Evolutionary conservation across 2,329 filamentous ascomycete species (phyloP).

Genomic region (Sporothrix curviconia): DNA sequence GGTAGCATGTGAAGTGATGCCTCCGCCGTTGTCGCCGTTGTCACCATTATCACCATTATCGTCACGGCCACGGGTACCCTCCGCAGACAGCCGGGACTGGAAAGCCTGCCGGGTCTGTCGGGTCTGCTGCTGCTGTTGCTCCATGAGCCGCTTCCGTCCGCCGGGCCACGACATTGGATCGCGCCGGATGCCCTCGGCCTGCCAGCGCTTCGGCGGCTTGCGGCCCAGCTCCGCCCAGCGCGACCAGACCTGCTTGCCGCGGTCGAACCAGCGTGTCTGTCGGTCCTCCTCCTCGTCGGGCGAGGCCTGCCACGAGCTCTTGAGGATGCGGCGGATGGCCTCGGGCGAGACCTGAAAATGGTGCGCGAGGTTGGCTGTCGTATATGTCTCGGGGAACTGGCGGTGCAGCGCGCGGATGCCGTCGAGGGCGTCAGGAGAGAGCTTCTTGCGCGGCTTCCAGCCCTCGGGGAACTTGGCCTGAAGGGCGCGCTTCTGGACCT

Average conservation of each 20-base stretch:
- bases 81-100: not conserved
- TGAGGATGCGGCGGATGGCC: constrained; percentile 79
- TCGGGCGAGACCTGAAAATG: constrained; percentile 86
- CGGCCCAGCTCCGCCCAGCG: constrained; percentile 53
- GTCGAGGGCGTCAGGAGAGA: constrained; percentile 88
- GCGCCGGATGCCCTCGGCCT: constrained; percentile 38
- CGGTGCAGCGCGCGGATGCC: constrained; percentile 78
- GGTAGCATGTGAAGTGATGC: too few relatives aligned
- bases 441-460: constrained; percentile 76
- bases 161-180: constrained; percentile 18
- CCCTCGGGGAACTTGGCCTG: constrained; percentile 71
- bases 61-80: not conserved
- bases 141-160: constrained; percentile 8
- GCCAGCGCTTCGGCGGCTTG: constrained; percentile 57
- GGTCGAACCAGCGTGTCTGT: constrained; percentile 54
- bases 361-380: constrained; percentile 62
- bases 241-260: constrained; percentile 55
- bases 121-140: not conserved
- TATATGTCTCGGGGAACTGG: constrained; percentile 71
- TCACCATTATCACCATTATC: too few relatives aligned
- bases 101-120: not conserved
- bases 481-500: constrained; percentile 66
- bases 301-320: constrained; percentile 64
- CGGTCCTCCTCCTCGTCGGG: constrained; percentile 50
- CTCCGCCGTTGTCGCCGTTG: not conserved